A percentile compares a stretch with the other conserved stretches of the same genome.
Conservation (phyloP, 495 filamentous ascomycete genomes). For the Penicillium maclennaniae region DNA sequence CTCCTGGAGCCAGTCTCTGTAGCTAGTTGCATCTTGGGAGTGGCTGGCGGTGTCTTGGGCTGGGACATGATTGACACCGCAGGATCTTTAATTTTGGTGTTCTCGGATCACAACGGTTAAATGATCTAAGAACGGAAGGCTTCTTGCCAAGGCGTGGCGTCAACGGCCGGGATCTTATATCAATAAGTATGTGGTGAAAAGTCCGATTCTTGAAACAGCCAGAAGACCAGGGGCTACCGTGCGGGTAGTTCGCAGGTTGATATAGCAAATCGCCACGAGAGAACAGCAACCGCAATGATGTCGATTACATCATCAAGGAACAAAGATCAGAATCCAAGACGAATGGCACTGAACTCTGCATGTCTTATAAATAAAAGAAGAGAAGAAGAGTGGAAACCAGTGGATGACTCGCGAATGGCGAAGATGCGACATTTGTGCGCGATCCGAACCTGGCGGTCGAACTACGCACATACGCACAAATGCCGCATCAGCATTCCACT, state of each 20-base stretch:
- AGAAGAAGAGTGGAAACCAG: conserved; percentile 12
- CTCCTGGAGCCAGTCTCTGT: conserved; percentile 5
- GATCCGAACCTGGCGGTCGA: conserved; percentile 9
- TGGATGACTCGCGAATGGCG: conserved; percentile 8
- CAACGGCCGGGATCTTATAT: not conserved
- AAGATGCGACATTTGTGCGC: conserved; percentile 41
- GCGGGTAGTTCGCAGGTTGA: conserved; percentile 8
- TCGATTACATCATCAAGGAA: conserved; percentile 10
- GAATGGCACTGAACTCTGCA: conserved; percentile 4
- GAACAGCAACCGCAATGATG: conserved; percentile 5
- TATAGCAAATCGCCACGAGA: conserved; percentile 6
- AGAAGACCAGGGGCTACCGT: not conserved
- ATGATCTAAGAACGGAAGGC: not conserved
- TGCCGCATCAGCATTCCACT: conserved; percentile 34
- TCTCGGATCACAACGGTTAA: not conserved
- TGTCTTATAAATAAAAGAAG: conserved; percentile 13
- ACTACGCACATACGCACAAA: conserved; percentile 47
- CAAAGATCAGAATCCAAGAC: not conserved
- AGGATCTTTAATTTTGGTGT: not conserved
- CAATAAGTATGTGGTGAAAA: not conserved
- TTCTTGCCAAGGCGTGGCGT: not conserved
- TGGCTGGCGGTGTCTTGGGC: conserved; percentile 3
- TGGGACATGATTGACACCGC: conserved; percentile 2
- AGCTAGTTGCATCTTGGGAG: conserved; percentile 9
- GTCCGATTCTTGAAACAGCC: not conserved